Percentiles rank a stretch among this genome's conserved stretches.
phyloP scores from a whole-genome alignment of 1,284 basidiomycete genomes.

The Coniferiporia weirii region DNA sequence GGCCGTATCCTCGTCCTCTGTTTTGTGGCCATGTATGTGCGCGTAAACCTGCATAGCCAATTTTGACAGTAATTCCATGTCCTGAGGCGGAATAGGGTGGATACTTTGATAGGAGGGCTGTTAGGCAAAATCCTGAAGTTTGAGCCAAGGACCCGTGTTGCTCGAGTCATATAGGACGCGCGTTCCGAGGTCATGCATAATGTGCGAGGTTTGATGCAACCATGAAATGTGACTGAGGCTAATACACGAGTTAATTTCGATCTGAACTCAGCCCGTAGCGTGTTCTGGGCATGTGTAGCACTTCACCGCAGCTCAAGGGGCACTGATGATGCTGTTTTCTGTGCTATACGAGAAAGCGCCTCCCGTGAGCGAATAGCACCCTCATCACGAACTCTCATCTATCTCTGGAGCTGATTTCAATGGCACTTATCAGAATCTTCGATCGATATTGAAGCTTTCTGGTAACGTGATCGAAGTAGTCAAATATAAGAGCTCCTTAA shows the following conservation, averaged over 20 bases:
- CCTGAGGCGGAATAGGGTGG: background rate
- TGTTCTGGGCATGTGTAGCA: background rate
- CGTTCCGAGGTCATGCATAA: background rate
- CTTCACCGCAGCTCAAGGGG: background rate
- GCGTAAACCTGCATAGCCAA: background rate
- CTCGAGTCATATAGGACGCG: background rate
- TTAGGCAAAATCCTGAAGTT: background rate
- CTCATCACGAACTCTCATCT: too few relatives aligned
- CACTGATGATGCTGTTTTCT: background rate
- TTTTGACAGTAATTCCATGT: slow-evolving; percentile 1
- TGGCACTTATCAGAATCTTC: background rate
- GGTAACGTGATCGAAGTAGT: too few relatives aligned
- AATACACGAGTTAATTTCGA: background rate
- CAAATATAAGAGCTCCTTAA: too few relatives aligned
- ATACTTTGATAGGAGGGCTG: background rate
- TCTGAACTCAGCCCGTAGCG: background rate
- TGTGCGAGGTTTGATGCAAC: background rate
- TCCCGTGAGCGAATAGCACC: background rate
- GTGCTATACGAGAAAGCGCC: background rate
- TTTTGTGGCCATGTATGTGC: background rate
- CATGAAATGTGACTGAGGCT: background rate
- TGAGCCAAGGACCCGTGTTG: background rate
- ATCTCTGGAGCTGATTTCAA: too few relatives aligned
- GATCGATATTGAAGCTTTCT: too few relatives aligned
- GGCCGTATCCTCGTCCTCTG: too few relatives aligned